Conservation (phyloP, 352 stramenopile species). For the Globisporangium cystogenes region DNA sequence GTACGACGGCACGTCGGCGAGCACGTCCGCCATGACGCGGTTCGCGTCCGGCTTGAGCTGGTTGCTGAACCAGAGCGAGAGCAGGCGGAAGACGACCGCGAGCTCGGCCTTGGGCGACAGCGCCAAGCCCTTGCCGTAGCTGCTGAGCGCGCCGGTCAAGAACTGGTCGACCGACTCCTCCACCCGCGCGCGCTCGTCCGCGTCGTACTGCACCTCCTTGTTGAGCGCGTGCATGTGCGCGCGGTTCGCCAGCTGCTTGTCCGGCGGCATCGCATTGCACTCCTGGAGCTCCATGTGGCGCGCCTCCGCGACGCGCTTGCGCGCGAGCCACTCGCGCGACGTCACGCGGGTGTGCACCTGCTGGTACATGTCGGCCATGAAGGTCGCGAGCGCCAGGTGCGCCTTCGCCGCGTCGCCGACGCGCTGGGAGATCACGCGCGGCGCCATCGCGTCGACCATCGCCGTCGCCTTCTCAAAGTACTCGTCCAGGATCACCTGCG, state of each 20-base stretch:
- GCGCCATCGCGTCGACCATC: conserved; percentile 45
- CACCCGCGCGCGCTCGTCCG: conserved; percentile 82
- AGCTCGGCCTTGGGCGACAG: conserved; percentile 69
- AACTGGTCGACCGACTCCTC: conserved; percentile 85
- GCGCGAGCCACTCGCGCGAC: conserved; percentile 87
- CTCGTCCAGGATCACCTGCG: conserved; percentile 88
- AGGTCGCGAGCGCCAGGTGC: conserved; percentile 86
- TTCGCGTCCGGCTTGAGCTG: conserved; percentile 70
- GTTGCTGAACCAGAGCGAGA: conserved; percentile 95
- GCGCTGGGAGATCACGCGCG: conserved; percentile 25
- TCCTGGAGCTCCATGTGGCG: conserved; percentile 54
- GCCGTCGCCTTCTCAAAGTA: conserved; percentile 86
- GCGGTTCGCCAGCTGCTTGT: conserved; percentile 57
- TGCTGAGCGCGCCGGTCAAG: conserved; percentile 82
- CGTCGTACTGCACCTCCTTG: conserved; percentile 87
- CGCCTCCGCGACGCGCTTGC: conserved; percentile 69
- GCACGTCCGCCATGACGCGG: conserved; percentile 76
- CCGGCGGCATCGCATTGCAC: conserved; percentile 51
- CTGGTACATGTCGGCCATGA: conserved; percentile 90
- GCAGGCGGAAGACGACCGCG: conserved; percentile 89
- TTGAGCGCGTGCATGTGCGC: conserved; percentile 65
- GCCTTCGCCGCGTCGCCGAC: conserved; percentile 59
- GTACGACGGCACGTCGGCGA: conserved; percentile 89
- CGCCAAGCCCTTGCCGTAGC: conserved; percentile 67
- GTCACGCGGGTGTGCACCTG: conserved; percentile 80